Base-by-base conservation (phyloP, 2,329 filamentous ascomycete genomes). In the Hypoxylon rubiginosum region DNA sequence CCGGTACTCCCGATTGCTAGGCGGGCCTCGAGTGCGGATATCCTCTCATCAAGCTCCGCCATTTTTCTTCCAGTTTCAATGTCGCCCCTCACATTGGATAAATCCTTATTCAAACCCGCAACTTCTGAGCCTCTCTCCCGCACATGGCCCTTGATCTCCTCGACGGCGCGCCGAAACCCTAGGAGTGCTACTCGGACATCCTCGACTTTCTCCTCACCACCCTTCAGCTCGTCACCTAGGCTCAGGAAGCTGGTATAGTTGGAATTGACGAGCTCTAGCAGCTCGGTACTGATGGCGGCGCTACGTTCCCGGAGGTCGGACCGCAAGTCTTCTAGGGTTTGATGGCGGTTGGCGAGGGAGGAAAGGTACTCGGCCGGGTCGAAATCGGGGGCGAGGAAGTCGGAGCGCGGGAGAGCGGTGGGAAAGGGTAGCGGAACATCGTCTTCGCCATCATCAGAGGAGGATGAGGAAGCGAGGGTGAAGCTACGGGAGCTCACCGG, bases 171-270 rank as follows among this genome's bases (percentile, higher is more conserved):
- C 65, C 90, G 86, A 74, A 99, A 97, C 0, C 93, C 93, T 65
- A 98, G 79, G 59, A 99, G 80, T 0, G 94, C 93, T 0, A 99
- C 92, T 46, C 93, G 87, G 32, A 98, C 91, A 75, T 97, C 93
- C 76, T 97, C 94, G 0, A 97, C 91, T 77, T 91, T 92, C 74
- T 97, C 95, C 75, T 97, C 94, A 7, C 97, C 97, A 2, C 94
- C 94, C 58, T 89, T 88, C 46, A 99, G 82, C 72, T 93, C 92
- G 50, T 87, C 89, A 0, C 96, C 97, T 0, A 99, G 82, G 0
- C 90, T 90, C 4, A 99, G 80, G 73, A 99, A 99, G 62, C 95
- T 92, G 51, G 93, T 91, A 78, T 99, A 98, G 79, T 99, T 97
- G 55, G 91, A 88, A 76, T 99, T 99, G 71, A 99, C 96, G 7